Evolutionary conservation across 2,329 filamentous ascomycete species (phyloP).

Genomic region (Epichloe typhina): DNA sequence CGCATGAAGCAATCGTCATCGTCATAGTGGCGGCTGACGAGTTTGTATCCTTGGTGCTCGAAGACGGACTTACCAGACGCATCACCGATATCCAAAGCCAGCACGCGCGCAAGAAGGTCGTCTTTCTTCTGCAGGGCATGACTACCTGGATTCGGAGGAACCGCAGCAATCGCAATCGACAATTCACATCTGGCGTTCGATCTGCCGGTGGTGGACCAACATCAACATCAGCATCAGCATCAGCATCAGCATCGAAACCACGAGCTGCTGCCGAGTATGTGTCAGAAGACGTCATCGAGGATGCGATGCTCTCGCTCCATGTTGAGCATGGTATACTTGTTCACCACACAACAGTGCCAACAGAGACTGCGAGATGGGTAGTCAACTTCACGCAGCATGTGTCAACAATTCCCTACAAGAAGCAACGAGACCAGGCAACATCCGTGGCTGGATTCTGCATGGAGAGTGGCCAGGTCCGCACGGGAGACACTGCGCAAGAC

Average conservation of each 20-base stretch:
- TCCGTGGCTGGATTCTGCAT: constrained; percentile 60
- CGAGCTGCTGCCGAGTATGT: constrained; percentile 33
- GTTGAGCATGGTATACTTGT: constrained; percentile 53
- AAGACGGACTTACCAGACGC: constrained; percentile 43
- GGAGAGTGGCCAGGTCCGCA: constrained; percentile 62
- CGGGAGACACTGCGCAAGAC: constrained; percentile 51
- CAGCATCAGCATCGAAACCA: constrained; percentile 20
- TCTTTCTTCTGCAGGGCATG: constrained; percentile 64
- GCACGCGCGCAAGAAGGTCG: constrained; percentile 39
- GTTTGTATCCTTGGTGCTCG: constrained; percentile 47
- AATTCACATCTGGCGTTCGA: constrained; percentile 53
- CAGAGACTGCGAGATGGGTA: constrained; percentile 63
- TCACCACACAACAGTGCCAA: constrained; percentile 48
- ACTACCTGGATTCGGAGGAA: constrained; percentile 55
- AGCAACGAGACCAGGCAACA: constrained; percentile 33
- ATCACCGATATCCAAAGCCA: constrained; percentile 38
- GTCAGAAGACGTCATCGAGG: constrained; percentile 56
- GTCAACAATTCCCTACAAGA: constrained; percentile 60
- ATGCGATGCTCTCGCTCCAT: constrained; percentile 57
- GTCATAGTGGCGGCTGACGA: constrained; percentile 49
- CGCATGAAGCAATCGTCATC: constrained; percentile 47
- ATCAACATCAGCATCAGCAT: constrained; percentile 19
- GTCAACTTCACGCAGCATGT: constrained; percentile 65
- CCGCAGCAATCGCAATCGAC: constrained; percentile 50
- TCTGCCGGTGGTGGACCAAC: constrained; percentile 16